Conservation (phyloP, 208 protist species). For the Eutreptiella sp. region DNA sequence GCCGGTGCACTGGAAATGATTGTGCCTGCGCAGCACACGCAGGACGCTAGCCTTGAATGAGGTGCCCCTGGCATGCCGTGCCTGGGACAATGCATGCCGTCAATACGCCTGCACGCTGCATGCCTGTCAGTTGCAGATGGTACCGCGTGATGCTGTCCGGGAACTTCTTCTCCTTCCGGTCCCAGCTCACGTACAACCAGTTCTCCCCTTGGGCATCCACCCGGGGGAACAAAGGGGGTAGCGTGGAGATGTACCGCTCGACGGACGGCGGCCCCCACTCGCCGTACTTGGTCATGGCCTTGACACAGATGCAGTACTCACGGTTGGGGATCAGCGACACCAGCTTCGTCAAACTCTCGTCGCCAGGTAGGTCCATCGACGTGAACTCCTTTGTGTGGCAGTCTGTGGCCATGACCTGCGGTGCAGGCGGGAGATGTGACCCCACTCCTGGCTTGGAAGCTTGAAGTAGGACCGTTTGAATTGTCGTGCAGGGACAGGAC, state of each 20-base stretch:
- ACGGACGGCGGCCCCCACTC: constrained; percentile 26
- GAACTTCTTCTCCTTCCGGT: constrained; percentile 10
- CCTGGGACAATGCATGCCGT: too few species aligned
- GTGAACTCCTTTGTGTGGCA: constrained; percentile 15
- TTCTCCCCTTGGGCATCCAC: constrained; percentile 19
- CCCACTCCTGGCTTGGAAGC: too few species aligned
- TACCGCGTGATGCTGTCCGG: constrained; percentile 21
- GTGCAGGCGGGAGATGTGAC: too few species aligned
- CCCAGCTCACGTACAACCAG: constrained; percentile 24
- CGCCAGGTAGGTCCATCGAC: constrained; percentile 5
- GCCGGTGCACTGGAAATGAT: too few species aligned
- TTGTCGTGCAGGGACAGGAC: too few species aligned
- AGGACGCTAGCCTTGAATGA: too few species aligned
- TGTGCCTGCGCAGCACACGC: too few species aligned
- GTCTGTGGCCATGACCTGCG: too few species aligned
- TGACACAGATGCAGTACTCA: constrained; percentile 11
- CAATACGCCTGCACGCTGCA: too few species aligned
- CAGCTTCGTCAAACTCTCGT: constrained; percentile 18
- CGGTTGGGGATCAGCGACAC: constrained; percentile 2
- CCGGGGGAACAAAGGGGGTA: background rate
- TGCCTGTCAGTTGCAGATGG: constrained; percentile 26
- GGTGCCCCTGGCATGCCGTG: too few species aligned
- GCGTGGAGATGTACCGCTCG: background rate
- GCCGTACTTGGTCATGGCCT: constrained; percentile 15
- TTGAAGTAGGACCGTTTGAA: too few species aligned